phyloP scores from a whole-genome alignment of 2,329 filamentous ascomycete species.

The Phyllosticta capitalensis region DNA sequence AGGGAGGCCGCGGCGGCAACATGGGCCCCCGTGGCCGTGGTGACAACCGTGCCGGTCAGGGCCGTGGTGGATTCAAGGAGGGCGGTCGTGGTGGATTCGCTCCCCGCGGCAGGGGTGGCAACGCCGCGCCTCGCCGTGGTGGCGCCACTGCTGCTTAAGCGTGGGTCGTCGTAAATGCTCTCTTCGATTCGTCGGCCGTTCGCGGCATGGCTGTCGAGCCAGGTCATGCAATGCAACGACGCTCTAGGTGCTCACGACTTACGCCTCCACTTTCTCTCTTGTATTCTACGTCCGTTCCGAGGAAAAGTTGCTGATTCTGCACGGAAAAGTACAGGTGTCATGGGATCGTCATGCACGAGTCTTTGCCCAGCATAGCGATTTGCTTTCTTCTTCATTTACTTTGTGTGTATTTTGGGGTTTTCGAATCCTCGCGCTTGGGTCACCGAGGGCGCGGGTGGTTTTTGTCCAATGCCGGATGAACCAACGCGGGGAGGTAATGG shows the following conservation, averaged over 20 bases:
- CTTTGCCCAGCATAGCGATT: slow-evolving; percentile 12
- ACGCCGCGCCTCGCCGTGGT: slow-evolving; percentile 45
- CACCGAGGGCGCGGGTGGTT: neutral
- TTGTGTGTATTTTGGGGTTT: slow-evolving; percentile 3
- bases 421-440: slow-evolving; percentile 4
- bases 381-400: slow-evolving; percentile 10
- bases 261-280: slow-evolving; percentile 12
- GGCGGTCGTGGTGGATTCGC: slow-evolving; percentile 59
- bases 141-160: slow-evolving; percentile 25
- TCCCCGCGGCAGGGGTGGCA: slow-evolving; percentile 28
- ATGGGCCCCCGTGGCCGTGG: slow-evolving; percentile 49
- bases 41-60: slow-evolving; percentile 47
- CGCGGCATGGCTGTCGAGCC: neutral
- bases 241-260: slow-evolving; percentile 10
- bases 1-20: slow-evolving; percentile 29
- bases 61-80: slow-evolving; percentile 62
- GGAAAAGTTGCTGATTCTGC: slow-evolving; percentile 12
- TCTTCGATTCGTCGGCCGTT: slow-evolving; percentile 5
- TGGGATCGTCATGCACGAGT: slow-evolving; percentile 3
- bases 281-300: slow-evolving; percentile 11
- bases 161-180: neutral
- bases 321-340: slow-evolving; percentile 12
- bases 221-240: slow-evolving; percentile 3
- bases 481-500: slow-evolving; percentile 7
- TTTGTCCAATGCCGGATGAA: neutral